A percentile compares a stretch with the other conserved stretches of the same genome.
Conservation (phyloP, 768 basidiomycete species). For the Suillus bovinus region DNA sequence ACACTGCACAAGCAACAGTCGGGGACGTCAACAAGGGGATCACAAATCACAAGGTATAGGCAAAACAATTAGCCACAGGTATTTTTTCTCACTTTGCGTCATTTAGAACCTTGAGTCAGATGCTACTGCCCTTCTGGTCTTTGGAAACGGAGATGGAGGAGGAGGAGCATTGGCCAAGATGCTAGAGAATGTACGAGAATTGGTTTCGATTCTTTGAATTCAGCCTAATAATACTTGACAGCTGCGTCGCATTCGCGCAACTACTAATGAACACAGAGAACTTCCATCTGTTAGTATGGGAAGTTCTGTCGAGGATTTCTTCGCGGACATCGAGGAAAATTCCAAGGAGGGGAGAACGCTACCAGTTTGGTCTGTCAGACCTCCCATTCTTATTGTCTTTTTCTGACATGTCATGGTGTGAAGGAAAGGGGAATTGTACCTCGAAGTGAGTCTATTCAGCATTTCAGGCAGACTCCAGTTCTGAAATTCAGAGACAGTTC, state of each 20-base stretch:
- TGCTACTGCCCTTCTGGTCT: constrained; percentile 78
- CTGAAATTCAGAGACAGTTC: constrained; percentile 48
- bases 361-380: constrained; percentile 74
- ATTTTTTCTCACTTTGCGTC: background rate
- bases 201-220: background rate
- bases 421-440: constrained; percentile 69
- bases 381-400: constrained; percentile 5
- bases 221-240: constrained; percentile 26
- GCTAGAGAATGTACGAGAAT: constrained; percentile 79
- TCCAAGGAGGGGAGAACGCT: constrained; percentile 65
- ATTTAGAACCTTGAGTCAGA: constrained; percentile 79
- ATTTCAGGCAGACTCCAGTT: constrained; percentile 5
- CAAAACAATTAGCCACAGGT: background rate
- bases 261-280: constrained; percentile 78
- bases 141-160: constrained; percentile 97
- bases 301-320: constrained; percentile 87
- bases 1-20: constrained; percentile 89
- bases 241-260: constrained; percentile 87
- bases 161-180: constrained; percentile 87
- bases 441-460: constrained; percentile 56
- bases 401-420: constrained; percentile 3
- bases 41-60: constrained; percentile 81
- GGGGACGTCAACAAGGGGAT: constrained; percentile 85
- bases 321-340: constrained; percentile 56
- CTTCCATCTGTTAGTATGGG: constrained; percentile 91